A percentile compares a stretch with the other conserved stretches of the same genome.
phyloP scores from a whole-genome alignment of 2,329 filamentous ascomycete species.

The Nemania abortiva region DNA sequence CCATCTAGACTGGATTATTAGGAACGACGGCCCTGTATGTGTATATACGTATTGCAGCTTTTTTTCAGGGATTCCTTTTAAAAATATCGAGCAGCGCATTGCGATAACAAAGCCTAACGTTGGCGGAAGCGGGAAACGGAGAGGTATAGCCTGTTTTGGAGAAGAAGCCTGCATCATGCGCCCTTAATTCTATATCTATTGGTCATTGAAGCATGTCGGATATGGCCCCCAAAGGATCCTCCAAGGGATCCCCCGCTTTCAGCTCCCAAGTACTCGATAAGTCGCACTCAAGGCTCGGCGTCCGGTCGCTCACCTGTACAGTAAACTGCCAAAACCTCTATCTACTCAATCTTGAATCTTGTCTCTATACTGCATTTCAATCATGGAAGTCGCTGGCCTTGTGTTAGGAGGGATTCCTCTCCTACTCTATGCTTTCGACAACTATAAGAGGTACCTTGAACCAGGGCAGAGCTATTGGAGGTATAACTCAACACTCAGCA shows the following conservation, averaged over 20 bases:
- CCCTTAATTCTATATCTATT: background rate
- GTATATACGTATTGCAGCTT: no score
- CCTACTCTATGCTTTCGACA: slow-evolving; percentile 5
- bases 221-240: background rate
- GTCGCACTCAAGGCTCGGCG: no score
- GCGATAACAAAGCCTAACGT: no score
- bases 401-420: slow-evolving; percentile 5
- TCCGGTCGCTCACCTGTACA: background rate
- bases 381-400: background rate
- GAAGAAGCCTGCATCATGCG: no score
- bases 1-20: no score
- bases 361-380: background rate
- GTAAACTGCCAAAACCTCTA: background rate
- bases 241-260: background rate
- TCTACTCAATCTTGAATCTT: background rate
- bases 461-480: slow-evolving; percentile 2
- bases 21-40: no score
- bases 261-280: background rate
- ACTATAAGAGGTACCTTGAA: slow-evolving; percentile 4
- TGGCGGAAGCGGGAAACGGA: no score
- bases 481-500: background rate
- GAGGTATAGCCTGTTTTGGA: no score
- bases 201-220: background rate
- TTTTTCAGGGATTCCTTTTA: no score
- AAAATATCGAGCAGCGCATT: no score